These are phyloP conservation scores for Henningerozyma blattae DNA, from an alignment of 805 yeast species.

Conservation along the genomic window DNA sequence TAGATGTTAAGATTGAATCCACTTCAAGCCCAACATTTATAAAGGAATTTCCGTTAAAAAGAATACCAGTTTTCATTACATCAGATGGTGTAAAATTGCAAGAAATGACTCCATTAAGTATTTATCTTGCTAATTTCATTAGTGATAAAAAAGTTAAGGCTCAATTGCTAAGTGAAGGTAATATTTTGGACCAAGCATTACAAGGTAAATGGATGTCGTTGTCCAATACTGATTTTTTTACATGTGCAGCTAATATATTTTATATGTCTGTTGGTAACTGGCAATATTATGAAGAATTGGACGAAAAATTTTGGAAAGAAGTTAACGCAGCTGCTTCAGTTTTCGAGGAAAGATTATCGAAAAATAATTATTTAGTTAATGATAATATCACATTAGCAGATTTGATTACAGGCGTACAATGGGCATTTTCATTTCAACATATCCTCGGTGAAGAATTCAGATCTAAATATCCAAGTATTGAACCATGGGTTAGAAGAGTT, in stretches of 20 bases:
- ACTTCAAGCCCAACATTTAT: constrained; percentile 21
- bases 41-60: constrained; percentile 48
- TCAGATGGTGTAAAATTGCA: constrained; percentile 63
- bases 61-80: constrained; percentile 60
- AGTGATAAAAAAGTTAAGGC: constrained; percentile 25
- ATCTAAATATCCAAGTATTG: constrained; percentile 42
- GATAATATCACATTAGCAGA: constrained; percentile 38
- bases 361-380: constrained; percentile 57
- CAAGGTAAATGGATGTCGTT: constrained; percentile 69
- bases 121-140: constrained; percentile 20
- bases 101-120: constrained; percentile 49
- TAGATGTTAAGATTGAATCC: constrained; percentile 41
- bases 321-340: constrained; percentile 29
- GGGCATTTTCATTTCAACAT: constrained; percentile 26
- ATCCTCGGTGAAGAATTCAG: constrained; percentile 57
- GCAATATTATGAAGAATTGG: constrained; percentile 64
- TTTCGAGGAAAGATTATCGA: constrained; percentile 44
- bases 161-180: constrained; percentile 40
- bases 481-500: constrained; percentile 11
- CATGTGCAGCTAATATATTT: constrained; percentile 36
- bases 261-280: constrained; percentile 45
- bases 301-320: constrained; percentile 31
- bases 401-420: constrained; percentile 9
- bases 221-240: constrained; percentile 54
- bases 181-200: constrained; percentile 29